A percentile compares a stretch with the other conserved stretches of the same genome.
Evolutionary conservation across 78 protist genomes (phyloP).

Genomic region (Acrasis kona): DNA sequence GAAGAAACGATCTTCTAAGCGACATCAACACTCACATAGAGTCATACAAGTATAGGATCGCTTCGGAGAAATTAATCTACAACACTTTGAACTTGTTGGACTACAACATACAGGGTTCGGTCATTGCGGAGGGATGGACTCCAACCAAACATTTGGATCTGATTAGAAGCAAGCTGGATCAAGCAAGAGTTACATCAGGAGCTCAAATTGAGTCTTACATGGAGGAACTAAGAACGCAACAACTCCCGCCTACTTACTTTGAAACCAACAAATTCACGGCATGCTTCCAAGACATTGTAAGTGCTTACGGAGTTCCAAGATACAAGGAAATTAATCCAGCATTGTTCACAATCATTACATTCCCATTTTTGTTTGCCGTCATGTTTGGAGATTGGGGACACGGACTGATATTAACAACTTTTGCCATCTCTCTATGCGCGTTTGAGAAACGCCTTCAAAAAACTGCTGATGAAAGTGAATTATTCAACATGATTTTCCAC

Average conservation of each 20-base stretch:
- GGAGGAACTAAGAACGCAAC: neutral
- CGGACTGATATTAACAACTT: slow-evolving; percentile 73
- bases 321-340: slow-evolving; percentile 91
- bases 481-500: slow-evolving; percentile 72
- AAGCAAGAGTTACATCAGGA: neutral
- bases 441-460: slow-evolving; percentile 12
- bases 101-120: slow-evolving; percentile 49
- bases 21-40: slow-evolving; percentile 9
- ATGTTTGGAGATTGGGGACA: slow-evolving; percentile 99
- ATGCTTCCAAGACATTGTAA: slow-evolving; percentile 85
- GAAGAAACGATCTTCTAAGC: neutral
- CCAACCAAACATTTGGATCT: slow-evolving; percentile 13
- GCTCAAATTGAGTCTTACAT: neutral
- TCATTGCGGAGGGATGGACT: slow-evolving; percentile 84
- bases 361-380: slow-evolving; percentile 99
- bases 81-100: slow-evolving; percentile 82
- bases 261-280: slow-evolving; percentile 51
- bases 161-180: slow-evolving; percentile 15
- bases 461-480: slow-evolving; percentile 14
- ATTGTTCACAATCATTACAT: slow-evolving; percentile 83
- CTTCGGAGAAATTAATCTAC: slow-evolving; percentile 72
- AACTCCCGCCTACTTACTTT: slow-evolving; percentile 90
- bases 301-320: slow-evolving; percentile 90
- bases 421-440: slow-evolving; percentile 41
- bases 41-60: slow-evolving; percentile 38